A percentile compares a stretch with the other conserved stretches of the same genome.
phyloP scores from a whole-genome alignment of 495 filamentous ascomycete species.

The Penicillium daleae region DNA sequence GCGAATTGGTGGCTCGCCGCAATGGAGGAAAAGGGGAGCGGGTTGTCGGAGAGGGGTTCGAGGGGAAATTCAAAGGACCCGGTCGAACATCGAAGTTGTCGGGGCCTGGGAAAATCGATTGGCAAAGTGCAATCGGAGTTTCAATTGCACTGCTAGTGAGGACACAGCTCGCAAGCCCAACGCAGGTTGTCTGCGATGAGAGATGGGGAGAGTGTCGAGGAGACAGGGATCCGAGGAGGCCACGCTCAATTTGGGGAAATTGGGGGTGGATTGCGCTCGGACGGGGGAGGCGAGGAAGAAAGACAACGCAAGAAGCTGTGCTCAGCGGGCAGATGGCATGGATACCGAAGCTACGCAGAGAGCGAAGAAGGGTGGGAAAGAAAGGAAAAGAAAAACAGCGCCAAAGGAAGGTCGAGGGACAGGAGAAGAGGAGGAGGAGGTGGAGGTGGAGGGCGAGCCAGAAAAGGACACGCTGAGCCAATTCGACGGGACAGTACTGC shows the following conservation, averaged over 20 bases:
- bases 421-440: slow-evolving; percentile 21
- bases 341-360: slow-evolving; percentile 1
- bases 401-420: slow-evolving; percentile 26
- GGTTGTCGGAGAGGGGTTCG: slow-evolving; percentile 5
- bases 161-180: not conserved
- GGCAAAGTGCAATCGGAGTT: slow-evolving; percentile 4
- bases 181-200: not conserved
- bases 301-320: slow-evolving; percentile 8
- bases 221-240: slow-evolving; percentile 7
- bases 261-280: slow-evolving; percentile 19
- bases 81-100: slow-evolving; percentile 17
- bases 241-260: slow-evolving; percentile 9
- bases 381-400: slow-evolving; percentile 18
- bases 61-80: slow-evolving; percentile 10
- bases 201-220: slow-evolving; percentile 13
- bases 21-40: slow-evolving; percentile 6
- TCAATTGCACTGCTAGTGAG: not conserved
- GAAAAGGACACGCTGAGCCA: slow-evolving; percentile 40
- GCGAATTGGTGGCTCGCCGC: slow-evolving; percentile 19
- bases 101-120: slow-evolving; percentile 5
- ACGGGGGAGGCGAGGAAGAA: slow-evolving; percentile 16
- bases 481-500: slow-evolving; percentile 25
- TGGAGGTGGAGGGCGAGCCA: slow-evolving; percentile 23
- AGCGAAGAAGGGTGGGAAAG: slow-evolving; percentile 13
- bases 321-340: slow-evolving; percentile 15